A percentile compares a stretch with the other conserved stretches of the same genome.
phyloP scores from a whole-genome alignment of 768 basidiomycete genomes.

The Boletus subcaerulescens region DNA sequence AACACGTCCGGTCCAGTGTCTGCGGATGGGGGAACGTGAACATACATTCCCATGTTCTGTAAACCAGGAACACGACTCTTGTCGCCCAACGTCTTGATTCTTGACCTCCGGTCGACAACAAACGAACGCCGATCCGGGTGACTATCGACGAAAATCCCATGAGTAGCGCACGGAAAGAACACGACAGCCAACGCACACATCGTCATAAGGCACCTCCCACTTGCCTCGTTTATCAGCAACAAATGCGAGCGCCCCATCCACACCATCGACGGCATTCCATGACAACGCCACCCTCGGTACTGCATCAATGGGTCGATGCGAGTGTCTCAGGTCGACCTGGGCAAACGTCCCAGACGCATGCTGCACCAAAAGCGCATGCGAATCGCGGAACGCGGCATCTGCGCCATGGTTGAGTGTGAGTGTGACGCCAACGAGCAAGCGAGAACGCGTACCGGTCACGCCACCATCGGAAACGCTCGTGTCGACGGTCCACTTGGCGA shows the following conservation, averaged over 20 bases:
- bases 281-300: constrained; percentile 60
- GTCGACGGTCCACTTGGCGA: constrained; percentile 78
- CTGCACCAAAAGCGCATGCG: constrained; percentile 70
- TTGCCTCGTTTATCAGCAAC: constrained; percentile 49
- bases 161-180: background rate
- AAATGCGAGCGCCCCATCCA: constrained; percentile 61
- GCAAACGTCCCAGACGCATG: constrained; percentile 76
- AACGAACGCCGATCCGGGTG: constrained; percentile 31
- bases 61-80: constrained; percentile 43
- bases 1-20: constrained; percentile 41
- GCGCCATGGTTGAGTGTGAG: background rate
- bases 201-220: constrained; percentile 79
- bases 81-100: constrained; percentile 61
- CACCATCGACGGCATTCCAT: constrained; percentile 49
- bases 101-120: constrained; percentile 30
- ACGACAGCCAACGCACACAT: constrained; percentile 50
- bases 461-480: constrained; percentile 67
- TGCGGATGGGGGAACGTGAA: constrained; percentile 11
- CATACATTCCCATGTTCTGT: constrained; percentile 58
- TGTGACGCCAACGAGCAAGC: background rate
- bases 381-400: constrained; percentile 71
- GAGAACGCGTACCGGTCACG: constrained; percentile 56
- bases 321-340: constrained; percentile 70
- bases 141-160: constrained; percentile 25
- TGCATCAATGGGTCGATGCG: constrained; percentile 61